Conservation (phyloP, 768 basidiomycete genomes). For the Tulasnella sp. region DNA sequence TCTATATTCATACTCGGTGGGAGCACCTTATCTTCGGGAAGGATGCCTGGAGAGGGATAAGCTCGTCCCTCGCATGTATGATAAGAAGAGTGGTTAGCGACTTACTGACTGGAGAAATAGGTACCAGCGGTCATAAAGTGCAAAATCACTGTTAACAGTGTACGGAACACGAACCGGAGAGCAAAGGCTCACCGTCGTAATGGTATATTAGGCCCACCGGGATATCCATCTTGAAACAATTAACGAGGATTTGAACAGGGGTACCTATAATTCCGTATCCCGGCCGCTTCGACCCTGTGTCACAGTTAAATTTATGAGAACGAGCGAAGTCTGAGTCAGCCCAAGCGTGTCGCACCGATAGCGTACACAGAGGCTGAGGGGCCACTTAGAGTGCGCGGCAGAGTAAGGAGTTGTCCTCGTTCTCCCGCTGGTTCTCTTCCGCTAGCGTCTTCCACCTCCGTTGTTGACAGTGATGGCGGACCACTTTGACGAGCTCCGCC, state of each 20-base stretch:
- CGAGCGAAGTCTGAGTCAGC: not conserved
- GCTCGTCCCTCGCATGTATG: not conserved
- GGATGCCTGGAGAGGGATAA: not conserved
- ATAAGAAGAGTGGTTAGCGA: no score
- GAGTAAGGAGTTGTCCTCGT: not conserved
- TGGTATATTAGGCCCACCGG: not conserved
- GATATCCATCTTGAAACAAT: not conserved
- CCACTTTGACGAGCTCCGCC: not conserved
- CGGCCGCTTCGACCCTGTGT: not conserved
- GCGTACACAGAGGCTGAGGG: no score
- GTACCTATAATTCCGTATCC: slow-evolving; percentile 5
- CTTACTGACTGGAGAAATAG: not conserved
- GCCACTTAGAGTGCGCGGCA: no score
- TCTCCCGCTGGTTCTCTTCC: not conserved
- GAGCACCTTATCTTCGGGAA: slow-evolving; percentile 53
- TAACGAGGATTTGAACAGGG: not conserved
- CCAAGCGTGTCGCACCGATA: not conserved
- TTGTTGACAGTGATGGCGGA: not conserved
- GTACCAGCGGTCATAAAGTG: not conserved
- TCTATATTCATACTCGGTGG: slow-evolving; percentile 65
- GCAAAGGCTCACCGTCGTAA: not conserved
- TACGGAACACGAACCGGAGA: not conserved
- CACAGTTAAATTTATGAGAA: not conserved
- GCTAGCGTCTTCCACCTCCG: not conserved
- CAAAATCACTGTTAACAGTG: not conserved